Evolutionary conservation across 179 eudicot genomes (phyloP).

Genomic region (Spergularia azorica): DNA sequence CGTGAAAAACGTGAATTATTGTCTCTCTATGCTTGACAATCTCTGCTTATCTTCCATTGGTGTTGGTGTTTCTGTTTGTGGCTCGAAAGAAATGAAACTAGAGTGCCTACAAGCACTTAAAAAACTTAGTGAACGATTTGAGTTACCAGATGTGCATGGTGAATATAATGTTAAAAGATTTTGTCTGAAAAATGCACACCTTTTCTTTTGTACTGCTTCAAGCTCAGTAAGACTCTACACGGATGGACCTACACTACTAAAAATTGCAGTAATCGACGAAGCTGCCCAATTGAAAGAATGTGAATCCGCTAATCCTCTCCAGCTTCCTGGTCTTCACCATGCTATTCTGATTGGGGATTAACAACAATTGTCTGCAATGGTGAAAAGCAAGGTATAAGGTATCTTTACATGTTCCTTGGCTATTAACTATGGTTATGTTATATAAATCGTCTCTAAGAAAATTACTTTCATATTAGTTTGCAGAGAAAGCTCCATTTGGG

Average conservation of each 20-base stretch:
- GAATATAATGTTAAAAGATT: conserved; percentile 17
- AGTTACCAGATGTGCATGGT: conserved; percentile 18
- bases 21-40: conserved; percentile 29
- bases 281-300: conserved; percentile 77
- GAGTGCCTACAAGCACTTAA: conserved; percentile 40
- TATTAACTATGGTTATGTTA: neutral
- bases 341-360: conserved; percentile 67
- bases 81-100: neutral
- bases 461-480: conserved; percentile 8
- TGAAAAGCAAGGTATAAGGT: conserved; percentile 52
- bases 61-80: conserved; percentile 8
- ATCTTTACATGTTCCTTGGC: neutral
- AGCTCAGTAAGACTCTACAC: conserved; percentile 40
- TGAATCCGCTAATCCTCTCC: conserved; percentile 60
- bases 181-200: conserved; percentile 44
- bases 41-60: conserved; percentile 1
- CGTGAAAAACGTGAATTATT: conserved; percentile 37
- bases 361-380: conserved; percentile 60
- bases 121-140: conserved; percentile 25
- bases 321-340: conserved; percentile 53
- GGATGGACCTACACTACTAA: conserved; percentile 27
- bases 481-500: conserved; percentile 44
- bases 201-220: conserved; percentile 65
- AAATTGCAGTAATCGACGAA: conserved; percentile 53
- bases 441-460: neutral